A percentile compares a stretch with the other conserved stretches of the same genome.
phyloP scores from a whole-genome alignment of 129 eudicot genomes.

The Helianthus tuberosus region DNA sequence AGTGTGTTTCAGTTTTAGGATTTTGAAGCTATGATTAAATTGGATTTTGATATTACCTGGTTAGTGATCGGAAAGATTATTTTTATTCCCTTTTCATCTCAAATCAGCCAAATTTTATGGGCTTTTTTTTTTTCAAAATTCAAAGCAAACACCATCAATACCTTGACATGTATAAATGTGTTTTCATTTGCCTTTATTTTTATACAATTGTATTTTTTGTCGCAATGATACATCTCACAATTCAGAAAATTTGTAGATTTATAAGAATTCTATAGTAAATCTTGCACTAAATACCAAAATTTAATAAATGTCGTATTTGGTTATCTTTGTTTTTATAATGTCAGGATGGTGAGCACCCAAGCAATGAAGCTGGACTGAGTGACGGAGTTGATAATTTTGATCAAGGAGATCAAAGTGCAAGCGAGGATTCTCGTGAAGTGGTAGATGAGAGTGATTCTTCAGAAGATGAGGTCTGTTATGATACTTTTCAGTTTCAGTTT shows the following conservation, averaged over 20 bases:
- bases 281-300: background rate
- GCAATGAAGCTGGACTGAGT: no score
- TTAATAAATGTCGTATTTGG: background rate
- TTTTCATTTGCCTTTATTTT: background rate
- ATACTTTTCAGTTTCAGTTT: background rate
- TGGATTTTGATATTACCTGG: no score
- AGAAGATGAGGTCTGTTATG: constrained; percentile 79
- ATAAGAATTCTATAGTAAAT: background rate
- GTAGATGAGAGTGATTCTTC: constrained; percentile 99
- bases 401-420: no score
- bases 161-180: background rate
- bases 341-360: no score
- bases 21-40: no score
- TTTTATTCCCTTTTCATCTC: no score
- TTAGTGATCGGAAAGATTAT: no score
- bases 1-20: no score
- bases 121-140: background rate
- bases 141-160: background rate
- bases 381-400: no score
- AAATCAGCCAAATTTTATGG: no score
- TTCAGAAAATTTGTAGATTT: background rate
- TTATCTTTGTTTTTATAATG: constrained; percentile 1
- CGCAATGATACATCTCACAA: background rate
- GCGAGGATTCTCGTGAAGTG: constrained; percentile 63
- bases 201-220: background rate